Evolutionary conservation across 139 green algal genomes (phyloP).

Genomic region (Pycnococcus provasolii): DNA sequence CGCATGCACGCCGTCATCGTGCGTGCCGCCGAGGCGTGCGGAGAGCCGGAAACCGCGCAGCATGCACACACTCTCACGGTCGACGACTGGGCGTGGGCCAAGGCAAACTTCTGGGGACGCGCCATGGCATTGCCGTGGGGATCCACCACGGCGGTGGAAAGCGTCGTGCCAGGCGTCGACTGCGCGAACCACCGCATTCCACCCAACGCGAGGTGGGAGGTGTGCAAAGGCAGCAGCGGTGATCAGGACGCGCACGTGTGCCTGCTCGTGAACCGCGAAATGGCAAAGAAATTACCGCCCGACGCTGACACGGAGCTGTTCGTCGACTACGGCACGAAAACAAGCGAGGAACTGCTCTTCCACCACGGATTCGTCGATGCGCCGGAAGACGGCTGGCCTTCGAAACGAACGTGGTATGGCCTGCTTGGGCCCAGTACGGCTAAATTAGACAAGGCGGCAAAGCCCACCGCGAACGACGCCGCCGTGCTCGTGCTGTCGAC

Average conservation of each 20-base stretch:
- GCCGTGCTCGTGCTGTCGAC: not conserved
- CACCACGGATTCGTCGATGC: not conserved
- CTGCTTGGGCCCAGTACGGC: not conserved
- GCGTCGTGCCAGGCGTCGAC: not conserved
- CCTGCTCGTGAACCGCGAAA: no score
- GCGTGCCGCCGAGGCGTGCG: no score
- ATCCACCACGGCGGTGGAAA: not conserved
- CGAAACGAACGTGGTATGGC: not conserved
- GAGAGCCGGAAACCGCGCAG: no score
- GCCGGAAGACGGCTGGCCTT: not conserved
- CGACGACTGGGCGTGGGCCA: not conserved
- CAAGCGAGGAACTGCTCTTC: conserved; percentile 5
- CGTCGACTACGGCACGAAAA: not conserved
- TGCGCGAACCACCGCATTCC: not conserved
- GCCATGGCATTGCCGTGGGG: not conserved
- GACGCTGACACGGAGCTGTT: not conserved
- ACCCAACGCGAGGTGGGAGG: conserved; percentile 1
- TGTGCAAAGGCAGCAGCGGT: not conserved
- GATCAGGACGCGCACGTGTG: not conserved
- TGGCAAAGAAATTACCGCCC: not conserved
- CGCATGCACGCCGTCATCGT: no score
- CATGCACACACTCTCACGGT: not conserved
- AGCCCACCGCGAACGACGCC: not conserved
- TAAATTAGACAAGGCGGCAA: not conserved
- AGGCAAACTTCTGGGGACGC: not conserved